Evolutionary conservation across 768 basidiomycete genomes (phyloP).

Genomic region (Amanita polypyramis): DNA sequence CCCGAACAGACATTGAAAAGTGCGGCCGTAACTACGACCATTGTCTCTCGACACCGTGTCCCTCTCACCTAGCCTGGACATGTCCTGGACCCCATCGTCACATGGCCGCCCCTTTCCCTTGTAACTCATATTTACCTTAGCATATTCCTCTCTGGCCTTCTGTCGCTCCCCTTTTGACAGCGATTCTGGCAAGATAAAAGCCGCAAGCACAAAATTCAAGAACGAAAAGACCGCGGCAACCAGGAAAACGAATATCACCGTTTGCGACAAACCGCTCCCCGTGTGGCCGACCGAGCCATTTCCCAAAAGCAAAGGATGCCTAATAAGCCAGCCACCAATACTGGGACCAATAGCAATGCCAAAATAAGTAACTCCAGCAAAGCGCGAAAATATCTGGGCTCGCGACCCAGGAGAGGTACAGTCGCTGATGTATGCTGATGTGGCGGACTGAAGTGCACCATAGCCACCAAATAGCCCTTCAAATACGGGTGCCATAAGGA

Average conservation of each 20-base stretch:
- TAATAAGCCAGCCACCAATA: conserved; percentile 50
- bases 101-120: conserved; percentile 18
- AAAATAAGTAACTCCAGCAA: conserved; percentile 66
- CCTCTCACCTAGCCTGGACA: not conserved
- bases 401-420: conserved; percentile 80
- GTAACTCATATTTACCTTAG: conserved; percentile 9
- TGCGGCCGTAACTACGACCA: not conserved
- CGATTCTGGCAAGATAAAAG: conserved; percentile 65
- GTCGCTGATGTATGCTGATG: conserved; percentile 77
- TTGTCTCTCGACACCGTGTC: not conserved
- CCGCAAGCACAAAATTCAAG: conserved; percentile 46
- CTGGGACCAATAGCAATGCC: conserved; percentile 73
- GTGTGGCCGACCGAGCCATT: conserved; percentile 2
- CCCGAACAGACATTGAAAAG: conserved; percentile 29
- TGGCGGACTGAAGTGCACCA: conserved; percentile 65
- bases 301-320: conserved; percentile 22
- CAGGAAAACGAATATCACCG: conserved; percentile 39
- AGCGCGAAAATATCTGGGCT: conserved; percentile 60
- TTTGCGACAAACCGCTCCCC: conserved; percentile 11
- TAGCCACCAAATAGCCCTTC: conserved; percentile 83
- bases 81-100: not conserved
- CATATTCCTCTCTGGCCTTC: conserved; percentile 18
- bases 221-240: conserved; percentile 33
- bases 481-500: conserved; percentile 69
- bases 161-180: conserved; percentile 32